Conservation (phyloP, 2,329 filamentous ascomycete species). For the Esteya vermicola region DNA sequence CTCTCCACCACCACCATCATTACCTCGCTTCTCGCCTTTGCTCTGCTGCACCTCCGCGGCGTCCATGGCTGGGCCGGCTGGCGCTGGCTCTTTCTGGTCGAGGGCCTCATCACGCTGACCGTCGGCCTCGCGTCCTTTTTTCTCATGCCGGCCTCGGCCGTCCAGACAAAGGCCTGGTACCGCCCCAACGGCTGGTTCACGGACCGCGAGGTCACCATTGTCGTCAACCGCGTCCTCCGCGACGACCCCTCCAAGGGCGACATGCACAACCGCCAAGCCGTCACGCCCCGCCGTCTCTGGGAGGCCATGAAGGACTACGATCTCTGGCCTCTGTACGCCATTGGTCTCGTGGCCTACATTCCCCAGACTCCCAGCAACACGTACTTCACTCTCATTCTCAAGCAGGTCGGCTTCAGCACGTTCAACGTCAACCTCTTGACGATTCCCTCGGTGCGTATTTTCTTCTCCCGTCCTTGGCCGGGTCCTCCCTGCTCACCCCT, state of each 20-base stretch:
- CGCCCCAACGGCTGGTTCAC: constrained; percentile 37
- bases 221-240: constrained; percentile 40
- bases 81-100: constrained; percentile 37
- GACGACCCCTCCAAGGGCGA: constrained; percentile 43
- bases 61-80: constrained; percentile 19
- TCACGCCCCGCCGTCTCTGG: constrained; percentile 23
- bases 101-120: constrained; percentile 31
- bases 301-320: constrained; percentile 8
- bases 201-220: constrained; percentile 34
- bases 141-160: constrained; percentile 28
- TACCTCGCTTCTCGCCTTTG: constrained; percentile 19
- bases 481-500: background rate
- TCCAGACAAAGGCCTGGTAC: constrained; percentile 28
- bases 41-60: constrained; percentile 19
- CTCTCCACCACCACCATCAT: constrained; percentile 17
- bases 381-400: constrained; percentile 7
- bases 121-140: constrained; percentile 29
- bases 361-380: constrained; percentile 1
- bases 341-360: constrained; percentile 6
- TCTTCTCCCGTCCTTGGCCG: background rate
- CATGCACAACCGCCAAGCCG: constrained; percentile 43
- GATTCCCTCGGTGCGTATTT: constrained; percentile 21
- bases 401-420: constrained; percentile 5
- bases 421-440: constrained; percentile 8
- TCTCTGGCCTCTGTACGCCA: constrained; percentile 9